These are phyloP conservation scores for Luvunga scandens DNA, from an alignment of 345 rosid genomes.

Conservation along the genomic window DNA sequence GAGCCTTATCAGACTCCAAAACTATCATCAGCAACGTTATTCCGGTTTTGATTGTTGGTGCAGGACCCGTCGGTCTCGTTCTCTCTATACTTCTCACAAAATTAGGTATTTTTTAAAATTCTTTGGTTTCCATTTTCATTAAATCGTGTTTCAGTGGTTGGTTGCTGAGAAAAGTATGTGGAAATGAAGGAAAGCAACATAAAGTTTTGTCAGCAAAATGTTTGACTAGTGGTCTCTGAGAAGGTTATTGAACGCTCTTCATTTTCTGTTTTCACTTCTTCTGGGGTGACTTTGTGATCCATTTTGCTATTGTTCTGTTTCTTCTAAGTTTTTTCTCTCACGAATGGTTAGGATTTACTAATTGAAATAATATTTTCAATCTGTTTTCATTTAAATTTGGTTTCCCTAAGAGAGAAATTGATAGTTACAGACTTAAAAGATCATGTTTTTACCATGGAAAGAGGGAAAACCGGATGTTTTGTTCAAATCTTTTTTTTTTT, in stretches of 20 bases:
- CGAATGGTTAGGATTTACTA: not conserved
- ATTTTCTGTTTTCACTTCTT: not conserved
- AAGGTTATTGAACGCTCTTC: not conserved
- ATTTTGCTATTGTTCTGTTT: not conserved
- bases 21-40: conserved; percentile 30
- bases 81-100: conserved; percentile 83
- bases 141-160: not conserved
- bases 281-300: not conserved
- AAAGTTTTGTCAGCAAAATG: not conserved
- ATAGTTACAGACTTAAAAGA: not conserved
- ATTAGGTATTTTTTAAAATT: conserved; percentile 42
- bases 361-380: not conserved
- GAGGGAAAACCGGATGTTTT: not conserved
- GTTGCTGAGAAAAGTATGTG: not conserved
- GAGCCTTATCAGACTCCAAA: conserved; percentile 33
- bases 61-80: conserved; percentile 92
- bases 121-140: not conserved
- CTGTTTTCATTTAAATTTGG: not conserved
- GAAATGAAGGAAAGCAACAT: not conserved
- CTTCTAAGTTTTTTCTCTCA: not conserved
- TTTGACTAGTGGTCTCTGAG: not conserved
- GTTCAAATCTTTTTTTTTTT: not conserved
- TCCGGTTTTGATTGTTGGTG: conserved; percentile 92
- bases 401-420: not conserved
- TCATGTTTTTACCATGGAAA: not conserved